These are phyloP conservation scores for Plasmodium malariae DNA, from an alignment of 169 alveolate species.

Conservation along the genomic window DNA sequence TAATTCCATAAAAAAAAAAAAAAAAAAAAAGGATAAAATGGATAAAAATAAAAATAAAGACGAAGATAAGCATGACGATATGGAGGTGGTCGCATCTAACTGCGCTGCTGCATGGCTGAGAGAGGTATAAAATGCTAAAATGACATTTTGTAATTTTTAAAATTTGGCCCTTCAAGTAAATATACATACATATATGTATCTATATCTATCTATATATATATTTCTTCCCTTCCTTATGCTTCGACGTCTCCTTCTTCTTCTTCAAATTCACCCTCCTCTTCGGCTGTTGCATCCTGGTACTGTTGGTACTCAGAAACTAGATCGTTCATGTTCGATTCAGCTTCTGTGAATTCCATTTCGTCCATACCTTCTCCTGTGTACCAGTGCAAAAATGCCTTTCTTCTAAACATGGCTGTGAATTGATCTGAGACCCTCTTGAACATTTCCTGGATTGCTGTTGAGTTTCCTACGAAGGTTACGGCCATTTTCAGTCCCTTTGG, in stretches of 20 bases:
- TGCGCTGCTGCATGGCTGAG: no score
- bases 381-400: conserved; percentile 99
- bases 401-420: conserved; percentile 98
- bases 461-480: conserved; percentile 97
- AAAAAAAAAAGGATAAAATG: conserved; percentile 4
- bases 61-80: not conserved
- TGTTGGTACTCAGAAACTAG: conserved; percentile 98
- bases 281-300: conserved; percentile 98
- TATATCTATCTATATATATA: not conserved
- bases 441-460: conserved; percentile 98
- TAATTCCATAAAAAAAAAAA: conserved; percentile 29
- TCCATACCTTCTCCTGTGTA: conserved; percentile 99
- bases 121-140: no score
- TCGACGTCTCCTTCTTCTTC: conserved; percentile 77
- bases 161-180: not conserved
- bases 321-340: conserved; percentile 98
- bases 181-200: not conserved
- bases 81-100: no score
- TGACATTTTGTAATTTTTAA: no score
- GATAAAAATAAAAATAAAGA: not conserved
- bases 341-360: conserved; percentile 99
- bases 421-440: conserved; percentile 98
- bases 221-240: no score
- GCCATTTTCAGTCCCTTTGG: conserved; percentile 99
- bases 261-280: conserved; percentile 92